Percentiles rank a stretch among this genome's conserved stretches.
phyloP scores from a whole-genome alignment of 139 green algal species.

The Chlorella sp. region DNA sequence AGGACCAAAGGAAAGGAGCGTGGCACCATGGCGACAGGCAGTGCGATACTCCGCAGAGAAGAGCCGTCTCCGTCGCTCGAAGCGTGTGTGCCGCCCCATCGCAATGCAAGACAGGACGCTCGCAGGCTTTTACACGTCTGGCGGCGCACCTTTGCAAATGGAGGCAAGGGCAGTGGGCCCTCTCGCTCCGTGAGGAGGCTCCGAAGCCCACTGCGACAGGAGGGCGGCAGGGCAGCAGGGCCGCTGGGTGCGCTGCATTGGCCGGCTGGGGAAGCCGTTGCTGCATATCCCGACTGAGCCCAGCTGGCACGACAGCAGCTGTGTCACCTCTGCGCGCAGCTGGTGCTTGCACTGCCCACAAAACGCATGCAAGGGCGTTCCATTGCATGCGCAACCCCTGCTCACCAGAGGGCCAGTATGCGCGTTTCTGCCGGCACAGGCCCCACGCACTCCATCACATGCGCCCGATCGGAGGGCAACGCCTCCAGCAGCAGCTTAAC shows the following conservation, averaged over 20 bases:
- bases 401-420: background rate
- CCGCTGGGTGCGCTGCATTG: too few species aligned
- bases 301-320: too few species aligned
- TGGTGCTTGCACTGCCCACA: background rate
- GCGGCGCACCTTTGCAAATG: background rate
- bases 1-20: background rate
- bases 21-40: background rate
- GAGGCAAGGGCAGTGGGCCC: background rate
- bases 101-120: too few species aligned
- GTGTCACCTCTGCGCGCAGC: background rate
- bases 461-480: background rate
- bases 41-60: too few species aligned
- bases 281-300: too few species aligned
- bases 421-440: background rate
- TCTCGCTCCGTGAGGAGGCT: background rate
- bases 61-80: too few species aligned
- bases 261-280: too few species aligned
- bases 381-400: too few species aligned
- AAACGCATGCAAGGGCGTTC: too few species aligned
- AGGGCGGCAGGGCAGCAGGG: too few species aligned
- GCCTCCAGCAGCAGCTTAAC: constrained; percentile 13
- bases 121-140: too few species aligned
- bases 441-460: background rate
- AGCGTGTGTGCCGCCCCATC: too few species aligned
- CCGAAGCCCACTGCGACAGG: background rate